A percentile compares a stretch with the other conserved stretches of the same genome.
phyloP scores from a whole-genome alignment of 768 basidiomycete genomes.

The Hortiboletus campestris region DNA sequence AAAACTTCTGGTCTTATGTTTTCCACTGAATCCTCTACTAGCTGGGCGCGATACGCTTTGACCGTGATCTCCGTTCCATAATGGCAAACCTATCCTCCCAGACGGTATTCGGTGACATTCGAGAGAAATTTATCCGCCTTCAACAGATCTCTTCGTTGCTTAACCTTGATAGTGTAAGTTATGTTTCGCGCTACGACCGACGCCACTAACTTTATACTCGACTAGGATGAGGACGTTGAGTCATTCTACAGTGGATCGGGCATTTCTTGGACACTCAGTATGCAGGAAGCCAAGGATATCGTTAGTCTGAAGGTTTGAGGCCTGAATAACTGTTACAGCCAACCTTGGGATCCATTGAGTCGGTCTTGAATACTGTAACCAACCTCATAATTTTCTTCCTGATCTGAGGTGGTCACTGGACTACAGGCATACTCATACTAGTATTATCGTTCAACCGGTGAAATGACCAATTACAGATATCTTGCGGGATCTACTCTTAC shows the following conservation, averaged over 20 bases:
- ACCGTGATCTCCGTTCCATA: slow-evolving; percentile 85
- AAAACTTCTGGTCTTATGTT: neutral
- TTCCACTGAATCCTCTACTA: slow-evolving; percentile 32
- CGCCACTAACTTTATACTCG: slow-evolving; percentile 3
- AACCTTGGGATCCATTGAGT: neutral
- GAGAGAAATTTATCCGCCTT: slow-evolving; percentile 88
- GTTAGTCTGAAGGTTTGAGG: slow-evolving; percentile 51
- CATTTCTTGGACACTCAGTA: slow-evolving; percentile 80
- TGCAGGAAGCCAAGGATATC: slow-evolving; percentile 73
- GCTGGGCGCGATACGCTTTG: slow-evolving; percentile 95
- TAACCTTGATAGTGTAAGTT: slow-evolving; percentile 72
- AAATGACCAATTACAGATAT: neutral
- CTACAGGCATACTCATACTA: neutral
- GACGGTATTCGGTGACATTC: slow-evolving; percentile 82
- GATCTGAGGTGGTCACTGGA: neutral
- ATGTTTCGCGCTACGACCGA: neutral
- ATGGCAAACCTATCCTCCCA: slow-evolving; percentile 83
- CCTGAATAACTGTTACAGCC: neutral
- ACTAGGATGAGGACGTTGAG: slow-evolving; percentile 89
- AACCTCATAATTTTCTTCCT: neutral
- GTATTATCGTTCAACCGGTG: neutral
- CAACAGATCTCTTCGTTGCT: slow-evolving; percentile 92
- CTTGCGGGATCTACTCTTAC: neutral
- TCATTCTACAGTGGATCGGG: slow-evolving; percentile 94
- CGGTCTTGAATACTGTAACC: neutral